Base-by-base conservation (phyloP, 257 asterid genomes). In the Striga asiatica region DNA sequence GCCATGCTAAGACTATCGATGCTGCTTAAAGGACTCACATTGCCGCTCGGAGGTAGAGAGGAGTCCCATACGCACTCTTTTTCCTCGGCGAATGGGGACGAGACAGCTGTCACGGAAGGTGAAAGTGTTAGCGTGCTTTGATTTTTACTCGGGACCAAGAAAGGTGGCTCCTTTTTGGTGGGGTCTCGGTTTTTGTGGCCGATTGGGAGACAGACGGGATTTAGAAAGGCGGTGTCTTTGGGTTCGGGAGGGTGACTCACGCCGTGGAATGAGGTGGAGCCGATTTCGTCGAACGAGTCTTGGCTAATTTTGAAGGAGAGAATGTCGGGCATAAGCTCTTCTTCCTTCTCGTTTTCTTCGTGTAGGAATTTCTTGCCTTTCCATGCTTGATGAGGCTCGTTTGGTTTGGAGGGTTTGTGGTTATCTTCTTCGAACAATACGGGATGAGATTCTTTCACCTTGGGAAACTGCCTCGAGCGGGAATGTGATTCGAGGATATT, bases 181-280 rank as follows among this genome's bases (percentile, higher is more conserved):
- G 75, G 34, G 75, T 69, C 75, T 64, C 71, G 76, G 21, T 75
- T 76, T 34, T 62, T 80, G 58, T 76, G 78, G 42, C 79, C 78
- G 61, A 88, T 78, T 0, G 97, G 84, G 24, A 88, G 74, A 64
- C 67, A 80, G 6, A 88, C 84, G 4, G 93, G 95, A 63, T 79
- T 82, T 92, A 84, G 79, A 54, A 73, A 73, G 71, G 84, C 92
- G 0, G 66, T 63, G 56, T 84, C 97, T 27, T 78, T 58, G 1
- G 97, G 97, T 64, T 88, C 97, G 0, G 85, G 84, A 6, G 97
- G 97, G 54, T 88, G 97, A 57, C 86, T 80, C 65, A 75, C 97
- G 22, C 97, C 97, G 52, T 81, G 95, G 67, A 88, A 88, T 8
- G 97, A 84, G 34, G 84, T 82, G 19, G 93, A 80, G 50, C 95